Evolutionary conservation across 2,329 filamentous ascomycete genomes (phyloP).

Genomic region (Trichophyton mentagrophytes): DNA sequence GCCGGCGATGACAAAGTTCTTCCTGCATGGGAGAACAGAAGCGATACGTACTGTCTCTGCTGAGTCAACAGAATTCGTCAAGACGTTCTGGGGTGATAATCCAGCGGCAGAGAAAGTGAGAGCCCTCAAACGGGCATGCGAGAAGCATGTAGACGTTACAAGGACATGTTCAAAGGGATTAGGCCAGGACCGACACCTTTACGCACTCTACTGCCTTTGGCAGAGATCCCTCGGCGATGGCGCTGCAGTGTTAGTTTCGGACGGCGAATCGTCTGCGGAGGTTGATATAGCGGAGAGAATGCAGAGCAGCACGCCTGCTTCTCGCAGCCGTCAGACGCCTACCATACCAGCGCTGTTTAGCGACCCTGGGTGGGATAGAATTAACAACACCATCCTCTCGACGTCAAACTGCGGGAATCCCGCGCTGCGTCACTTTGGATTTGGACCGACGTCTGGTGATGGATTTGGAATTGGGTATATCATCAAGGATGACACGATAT

Average conservation of each 20-base stretch:
- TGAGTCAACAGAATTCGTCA: constrained; percentile 77
- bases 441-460: constrained; percentile 84
- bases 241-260: constrained; percentile 39
- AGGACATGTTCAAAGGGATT: constrained; percentile 78
- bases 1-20: constrained; percentile 95
- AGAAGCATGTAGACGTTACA: constrained; percentile 68
- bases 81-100: constrained; percentile 89
- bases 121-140: constrained; percentile 67
- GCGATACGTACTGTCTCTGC: constrained; percentile 76
- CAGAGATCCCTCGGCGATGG: constrained; percentile 75
- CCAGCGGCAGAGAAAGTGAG: constrained; percentile 73
- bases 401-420: constrained; percentile 99
- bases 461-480: constrained; percentile 98
- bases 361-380: constrained; percentile 82
- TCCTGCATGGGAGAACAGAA: constrained; percentile 85
- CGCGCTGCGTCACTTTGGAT: constrained; percentile 85
- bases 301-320: background rate
- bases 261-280: constrained; percentile 54
- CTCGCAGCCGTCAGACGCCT: constrained; percentile 29
- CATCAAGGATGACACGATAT: constrained; percentile 86
- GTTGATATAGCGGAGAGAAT: constrained; percentile 21
- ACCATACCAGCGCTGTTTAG: constrained; percentile 65
- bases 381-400: constrained; percentile 87
- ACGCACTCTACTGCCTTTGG: constrained; percentile 90
- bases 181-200: constrained; percentile 85